Percentiles rank a stretch among this genome's conserved stretches.
Conservation (phyloP, 2,329 filamentous ascomycete species). For the Ophiostoma tasmaniense region DNA sequence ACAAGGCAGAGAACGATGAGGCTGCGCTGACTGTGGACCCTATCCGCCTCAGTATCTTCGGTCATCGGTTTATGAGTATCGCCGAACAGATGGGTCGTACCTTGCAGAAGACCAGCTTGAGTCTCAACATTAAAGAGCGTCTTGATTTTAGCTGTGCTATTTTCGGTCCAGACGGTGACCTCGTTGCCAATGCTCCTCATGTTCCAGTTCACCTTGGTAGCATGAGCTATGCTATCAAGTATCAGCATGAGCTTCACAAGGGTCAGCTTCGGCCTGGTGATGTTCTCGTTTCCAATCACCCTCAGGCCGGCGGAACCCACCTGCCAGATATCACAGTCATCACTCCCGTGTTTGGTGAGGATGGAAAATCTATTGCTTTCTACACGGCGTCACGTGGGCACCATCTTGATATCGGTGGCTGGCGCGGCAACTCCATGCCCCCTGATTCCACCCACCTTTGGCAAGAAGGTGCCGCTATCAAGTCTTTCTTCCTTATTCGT, state of each 20-base stretch:
- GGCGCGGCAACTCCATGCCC: constrained; percentile 35
- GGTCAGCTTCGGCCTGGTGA: constrained; percentile 70
- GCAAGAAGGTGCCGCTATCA: constrained; percentile 36
- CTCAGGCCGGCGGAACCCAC: constrained; percentile 49
- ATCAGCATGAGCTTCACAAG: neutral
- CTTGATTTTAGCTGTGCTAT: constrained; percentile 77
- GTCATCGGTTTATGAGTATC: constrained; percentile 76
- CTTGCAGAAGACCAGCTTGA: constrained; percentile 68
- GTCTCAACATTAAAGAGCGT: constrained; percentile 72
- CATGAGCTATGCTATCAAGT: constrained; percentile 63
- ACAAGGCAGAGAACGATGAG: constrained; percentile 35
- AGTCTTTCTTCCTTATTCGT: constrained; percentile 30
- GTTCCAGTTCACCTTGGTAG: constrained; percentile 71
- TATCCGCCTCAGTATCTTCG: constrained; percentile 70
- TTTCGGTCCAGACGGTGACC: constrained; percentile 63
- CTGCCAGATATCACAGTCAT: constrained; percentile 74
- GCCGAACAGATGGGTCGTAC: constrained; percentile 77
- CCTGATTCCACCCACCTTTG: constrained; percentile 33
- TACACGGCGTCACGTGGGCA: constrained; percentile 74
- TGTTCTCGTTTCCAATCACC: constrained; percentile 76
- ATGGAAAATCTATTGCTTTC: constrained; percentile 59
- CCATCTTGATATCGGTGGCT: constrained; percentile 77
- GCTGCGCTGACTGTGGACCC: constrained; percentile 52
- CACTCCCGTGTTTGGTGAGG: constrained; percentile 63
- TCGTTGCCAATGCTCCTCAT: constrained; percentile 74